A percentile compares a stretch with the other conserved stretches of the same genome.
Evolutionary conservation across 2,329 filamentous ascomycete genomes (phyloP).

Genomic region (Ceratocystis cubensis): DNA sequence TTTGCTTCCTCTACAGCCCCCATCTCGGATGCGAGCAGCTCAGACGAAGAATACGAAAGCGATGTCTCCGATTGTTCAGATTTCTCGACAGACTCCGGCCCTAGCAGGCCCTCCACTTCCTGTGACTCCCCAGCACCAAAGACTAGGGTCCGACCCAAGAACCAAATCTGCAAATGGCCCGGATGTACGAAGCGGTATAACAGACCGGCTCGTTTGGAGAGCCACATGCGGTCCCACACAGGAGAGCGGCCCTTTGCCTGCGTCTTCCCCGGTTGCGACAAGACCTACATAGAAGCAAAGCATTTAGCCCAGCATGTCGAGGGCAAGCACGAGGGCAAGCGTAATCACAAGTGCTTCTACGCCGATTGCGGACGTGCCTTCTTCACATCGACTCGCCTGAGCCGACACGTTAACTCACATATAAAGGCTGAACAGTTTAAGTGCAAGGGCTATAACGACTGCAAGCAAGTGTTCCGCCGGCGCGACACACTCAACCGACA

Average conservation of each 20-base stretch:
- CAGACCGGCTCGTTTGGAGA: conserved; percentile 64
- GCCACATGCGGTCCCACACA: conserved; percentile 73
- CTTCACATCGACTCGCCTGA: conserved; percentile 63
- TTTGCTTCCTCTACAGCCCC: not conserved
- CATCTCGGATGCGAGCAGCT: not conserved
- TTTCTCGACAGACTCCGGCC: conserved; percentile 22
- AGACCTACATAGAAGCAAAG: conserved; percentile 74
- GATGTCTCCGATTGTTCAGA: conserved; percentile 13
- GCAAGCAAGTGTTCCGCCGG: conserved; percentile 72
- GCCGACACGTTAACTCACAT: conserved; percentile 67
- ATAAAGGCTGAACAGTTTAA: conserved; percentile 61
- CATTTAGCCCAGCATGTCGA: conserved; percentile 79
- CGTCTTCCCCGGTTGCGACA: conserved; percentile 56
- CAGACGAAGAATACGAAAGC: conserved; percentile 17
- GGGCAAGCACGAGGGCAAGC: conserved; percentile 60
- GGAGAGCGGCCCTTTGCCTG: conserved; percentile 74
- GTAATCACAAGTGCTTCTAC: conserved; percentile 58
- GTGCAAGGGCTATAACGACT: conserved; percentile 58
- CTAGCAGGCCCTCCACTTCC: conserved; percentile 27
- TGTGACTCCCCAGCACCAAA: conserved; percentile 32
- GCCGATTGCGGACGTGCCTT: conserved; percentile 68
- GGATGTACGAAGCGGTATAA: conserved; percentile 77
- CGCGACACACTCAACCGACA: conserved; percentile 76
- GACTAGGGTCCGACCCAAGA: conserved; percentile 51
- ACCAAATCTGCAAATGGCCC: conserved; percentile 51